Evolutionary conservation across 202 grass and related monocot genomes (phyloP).

Genomic region (Brachypodium distachyon): DNA sequence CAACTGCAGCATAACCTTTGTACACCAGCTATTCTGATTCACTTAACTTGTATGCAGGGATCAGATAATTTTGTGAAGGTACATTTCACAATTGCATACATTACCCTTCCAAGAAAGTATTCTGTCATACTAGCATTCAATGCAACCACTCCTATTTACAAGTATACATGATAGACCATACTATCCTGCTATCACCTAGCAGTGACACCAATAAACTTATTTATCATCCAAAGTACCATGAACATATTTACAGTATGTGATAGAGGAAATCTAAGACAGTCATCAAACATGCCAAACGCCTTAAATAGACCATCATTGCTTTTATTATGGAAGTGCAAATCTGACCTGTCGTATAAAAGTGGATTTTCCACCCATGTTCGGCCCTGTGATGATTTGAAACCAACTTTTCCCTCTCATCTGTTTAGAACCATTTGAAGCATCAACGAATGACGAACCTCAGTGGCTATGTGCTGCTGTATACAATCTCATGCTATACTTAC

Average conservation of each 20-base stretch:
- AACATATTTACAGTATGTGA: slow-evolving; percentile 6
- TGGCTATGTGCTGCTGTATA: slow-evolving; percentile 14
- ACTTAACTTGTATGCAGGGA: background rate
- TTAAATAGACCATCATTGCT: background rate
- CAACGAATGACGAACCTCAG: background rate
- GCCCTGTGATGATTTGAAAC: slow-evolving; percentile 99
- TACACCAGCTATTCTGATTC: background rate
- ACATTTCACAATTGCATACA: background rate
- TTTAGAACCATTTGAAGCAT: slow-evolving; percentile 27
- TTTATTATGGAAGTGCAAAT: slow-evolving; percentile 18
- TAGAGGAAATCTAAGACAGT: background rate
- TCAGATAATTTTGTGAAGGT: slow-evolving; percentile 6
- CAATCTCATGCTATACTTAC: slow-evolving; percentile 35
- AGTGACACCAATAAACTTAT: background rate
- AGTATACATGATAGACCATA: background rate
- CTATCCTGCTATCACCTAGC: background rate
- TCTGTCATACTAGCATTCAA: background rate
- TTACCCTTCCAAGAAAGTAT: background rate
- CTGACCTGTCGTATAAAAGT: slow-evolving; percentile 93
- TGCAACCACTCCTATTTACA: background rate
- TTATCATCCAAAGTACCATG: slow-evolving; percentile 6
- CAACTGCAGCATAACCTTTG: background rate
- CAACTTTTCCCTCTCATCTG: slow-evolving; percentile 91
- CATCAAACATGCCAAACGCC: background rate
- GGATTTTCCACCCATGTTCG: slow-evolving; percentile 99